A percentile compares a stretch with the other conserved stretches of the same genome.
These are phyloP conservation scores for Pyrenophora teres DNA, from an alignment of 2,329 filamentous ascomycete species.

Conservation along the genomic window DNA sequence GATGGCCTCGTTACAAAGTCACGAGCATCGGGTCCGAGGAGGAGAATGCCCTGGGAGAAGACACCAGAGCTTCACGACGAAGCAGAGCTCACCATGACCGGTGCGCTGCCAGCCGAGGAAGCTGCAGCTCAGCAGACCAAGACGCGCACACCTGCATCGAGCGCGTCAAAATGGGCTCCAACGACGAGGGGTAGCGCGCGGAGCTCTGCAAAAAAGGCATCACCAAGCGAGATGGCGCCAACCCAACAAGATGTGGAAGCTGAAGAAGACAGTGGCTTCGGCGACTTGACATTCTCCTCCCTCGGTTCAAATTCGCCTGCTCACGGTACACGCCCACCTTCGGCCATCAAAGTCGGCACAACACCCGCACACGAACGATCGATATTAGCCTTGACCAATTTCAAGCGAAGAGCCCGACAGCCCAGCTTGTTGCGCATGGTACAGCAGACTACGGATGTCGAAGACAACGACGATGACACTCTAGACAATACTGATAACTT, in stretches of 20 bases:
- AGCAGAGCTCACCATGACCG: conserved; percentile 43
- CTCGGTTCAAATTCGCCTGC: conserved; percentile 42
- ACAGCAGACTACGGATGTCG: conserved; percentile 50
- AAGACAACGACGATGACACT: conserved; percentile 53
- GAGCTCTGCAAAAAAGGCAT: conserved; percentile 20
- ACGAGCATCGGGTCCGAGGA: conserved; percentile 25
- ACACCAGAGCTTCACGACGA: conserved; percentile 25
- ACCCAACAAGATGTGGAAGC: conserved; percentile 16
- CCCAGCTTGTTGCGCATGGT: conserved; percentile 57
- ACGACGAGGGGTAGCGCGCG: conserved; percentile 26
- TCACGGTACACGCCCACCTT: conserved; percentile 48
- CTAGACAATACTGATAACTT: conserved; percentile 49
- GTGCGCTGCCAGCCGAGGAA: conserved; percentile 36
- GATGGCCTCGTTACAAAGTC: conserved; percentile 43
- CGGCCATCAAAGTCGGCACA: conserved; percentile 50
- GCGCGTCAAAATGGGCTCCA: conserved; percentile 22
- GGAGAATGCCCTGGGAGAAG: conserved; percentile 25
- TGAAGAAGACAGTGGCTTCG: conserved; percentile 39
- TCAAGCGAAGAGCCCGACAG: conserved; percentile 55
- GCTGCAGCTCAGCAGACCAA: conserved; percentile 9
- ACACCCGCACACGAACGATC: conserved; percentile 54
- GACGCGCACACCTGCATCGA: conserved; percentile 28
- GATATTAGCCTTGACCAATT: conserved; percentile 56
- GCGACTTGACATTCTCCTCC: conserved; percentile 41
- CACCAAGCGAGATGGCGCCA: conserved; percentile 8